Percentiles rank a stretch among this genome's conserved stretches.
Conservation (phyloP, 2,329 filamentous ascomycete species). For the Beauveria sp. region DNA sequence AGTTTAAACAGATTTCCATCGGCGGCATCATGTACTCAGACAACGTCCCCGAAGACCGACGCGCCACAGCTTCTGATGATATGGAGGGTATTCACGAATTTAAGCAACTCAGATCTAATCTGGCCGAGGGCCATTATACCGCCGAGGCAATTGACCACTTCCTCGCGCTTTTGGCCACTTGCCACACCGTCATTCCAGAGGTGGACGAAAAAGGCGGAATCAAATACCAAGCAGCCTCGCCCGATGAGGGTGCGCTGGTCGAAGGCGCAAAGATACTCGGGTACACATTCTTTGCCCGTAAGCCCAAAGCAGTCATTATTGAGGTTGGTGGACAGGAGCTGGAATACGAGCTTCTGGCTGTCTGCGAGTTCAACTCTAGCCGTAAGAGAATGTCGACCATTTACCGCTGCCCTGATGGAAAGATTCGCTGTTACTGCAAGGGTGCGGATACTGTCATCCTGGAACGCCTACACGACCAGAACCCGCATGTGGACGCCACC, state of each 20-base stretch:
- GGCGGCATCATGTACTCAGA: slow-evolving; percentile 90
- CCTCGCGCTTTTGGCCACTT: slow-evolving; percentile 76
- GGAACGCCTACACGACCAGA: slow-evolving; percentile 76
- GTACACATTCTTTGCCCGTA: slow-evolving; percentile 85
- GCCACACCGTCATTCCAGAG: slow-evolving; percentile 96
- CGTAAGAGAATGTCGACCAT: slow-evolving; percentile 97
- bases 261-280: slow-evolving; percentile 80
- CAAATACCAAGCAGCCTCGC: slow-evolving; percentile 96
- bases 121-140: slow-evolving; percentile 45
- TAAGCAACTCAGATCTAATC: slow-evolving; percentile 63
- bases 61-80: slow-evolving; percentile 70
- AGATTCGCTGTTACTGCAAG: slow-evolving; percentile 89
- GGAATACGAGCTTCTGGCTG: slow-evolving; percentile 86
- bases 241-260: slow-evolving; percentile 93
- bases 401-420: slow-evolving; percentile 92
- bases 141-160: slow-evolving; percentile 65
- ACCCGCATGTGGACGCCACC: slow-evolving; percentile 82
- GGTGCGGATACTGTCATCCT: slow-evolving; percentile 96
- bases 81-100: slow-evolving; percentile 81
- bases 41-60: slow-evolving; percentile 82
- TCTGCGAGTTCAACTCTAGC: slow-evolving; percentile 96
- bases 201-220: slow-evolving; percentile 72
- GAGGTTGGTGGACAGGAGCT: slow-evolving; percentile 62
- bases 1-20: slow-evolving; percentile 93
- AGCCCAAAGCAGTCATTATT: slow-evolving; percentile 82